Evolutionary conservation across 495 filamentous ascomycete species (phyloP), one percentile per base, ranked within the genome.

Genomic region (Patellaria atrata): DNA sequence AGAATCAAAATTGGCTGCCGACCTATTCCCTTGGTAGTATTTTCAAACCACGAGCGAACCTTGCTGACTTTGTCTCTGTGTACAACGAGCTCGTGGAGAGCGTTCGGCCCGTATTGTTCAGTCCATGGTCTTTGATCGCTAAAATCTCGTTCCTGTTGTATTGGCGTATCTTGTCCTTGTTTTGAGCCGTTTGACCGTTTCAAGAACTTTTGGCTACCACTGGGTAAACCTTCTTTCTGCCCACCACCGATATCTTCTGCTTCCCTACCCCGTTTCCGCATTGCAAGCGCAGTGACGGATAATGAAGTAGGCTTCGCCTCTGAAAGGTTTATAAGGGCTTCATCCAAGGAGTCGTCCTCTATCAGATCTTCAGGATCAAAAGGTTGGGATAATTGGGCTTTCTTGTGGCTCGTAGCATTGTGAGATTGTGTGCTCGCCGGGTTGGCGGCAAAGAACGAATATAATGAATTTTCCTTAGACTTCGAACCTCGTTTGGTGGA

Each of bases 21-120:
- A 30, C 40, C 51, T 32, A 63, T 64, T 5, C 83, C 79, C 22
- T 59, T 48, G 33, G 87, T 70, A 0, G 79, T 79, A 42, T 71
- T 67, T 30, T 76, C 69, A 26, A 99, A 56, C 89, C 91, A 96
- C 22, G 50, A 62, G 29, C 70, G 66, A 12, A 96, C 84, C 57
- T 94, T 86, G 11, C 68, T 58, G 14, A 96, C 84, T 57, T 99
- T 99, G 48, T 67, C 81, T 58, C 84, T 93, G 51, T 99, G 82
- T 22, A 96, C 85, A 0, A 77, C 87, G 35, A 96, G 63, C 55
- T 94, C 85, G 19, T 75, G 73, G n/a, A 91, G 41, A 41, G 67
- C 70, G 1, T 51, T 41, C 0, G 91, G 91, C 2, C 64, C 71
- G 52, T 79, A 96, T 47, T 73, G 70, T 45, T 94, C 83, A 11